Evolutionary conservation across 2,329 filamentous ascomycete species (phyloP), one percentile per base, ranked within the genome.

Genomic region (Aspergillus quadricinctus): DNA sequence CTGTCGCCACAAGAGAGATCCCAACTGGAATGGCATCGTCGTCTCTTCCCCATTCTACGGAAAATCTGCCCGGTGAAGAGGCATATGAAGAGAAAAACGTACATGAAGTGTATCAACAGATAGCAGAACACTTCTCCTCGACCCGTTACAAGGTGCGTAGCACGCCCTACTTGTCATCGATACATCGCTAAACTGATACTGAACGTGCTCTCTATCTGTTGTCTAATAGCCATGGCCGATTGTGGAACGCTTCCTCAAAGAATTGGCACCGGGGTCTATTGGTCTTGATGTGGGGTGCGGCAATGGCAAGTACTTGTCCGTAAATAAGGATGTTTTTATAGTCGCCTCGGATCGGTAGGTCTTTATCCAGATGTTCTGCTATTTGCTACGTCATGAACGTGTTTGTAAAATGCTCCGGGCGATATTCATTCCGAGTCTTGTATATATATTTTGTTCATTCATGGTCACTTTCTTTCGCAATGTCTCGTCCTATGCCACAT

Each of bases 241-340:
- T 64, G 89, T 97, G 55, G 84, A 92, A 60, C 79, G 80, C 37
- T 97, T 97, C 72, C 82, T 97, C 37, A 77, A 80, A 50, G 77
- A 78, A 31, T 83, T 89, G 49, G 70, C 80, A 0, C 76, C 85
- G 11, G 93, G 92, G 27, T 83, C 89, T 50, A 76, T 97, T 55
- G 94, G 94, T 9, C 81, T 96, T 31, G 94, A 99, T 74, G 81
- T 97, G 55, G 94, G 94, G 58, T 97, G 94, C 75, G 94, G 94
- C 57, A 99, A 99, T 77, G 94, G 94, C 64, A 97, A 97, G 80
- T 97, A 97, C 72, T 79, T 97, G 58, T 79, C 83, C 58, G 88
- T 96, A 56, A 95, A 95, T 75, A 81, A 80, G 23, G 76, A 84
- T 65, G 77, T 96, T 50, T 92, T 89, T 76, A 88, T 97, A 53